phyloP scores from a whole-genome alignment of 2,329 filamentous ascomycete species.

The Aureobasidium sp. region DNA sequence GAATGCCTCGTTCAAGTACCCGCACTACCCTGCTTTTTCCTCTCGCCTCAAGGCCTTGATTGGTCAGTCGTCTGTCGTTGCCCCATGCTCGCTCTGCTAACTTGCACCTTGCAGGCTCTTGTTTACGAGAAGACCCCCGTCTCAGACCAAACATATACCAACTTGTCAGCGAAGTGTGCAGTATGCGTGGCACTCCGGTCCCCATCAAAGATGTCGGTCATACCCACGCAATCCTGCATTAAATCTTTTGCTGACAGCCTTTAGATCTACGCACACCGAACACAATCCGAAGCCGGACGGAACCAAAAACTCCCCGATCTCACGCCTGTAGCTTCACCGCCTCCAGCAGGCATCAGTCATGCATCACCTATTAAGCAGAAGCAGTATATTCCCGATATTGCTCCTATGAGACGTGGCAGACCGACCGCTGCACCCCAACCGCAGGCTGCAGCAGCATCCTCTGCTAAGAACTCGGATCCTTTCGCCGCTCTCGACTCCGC shows the following conservation, averaged over 20 bases:
- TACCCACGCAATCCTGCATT: background rate
- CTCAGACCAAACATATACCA: slow-evolving; percentile 89
- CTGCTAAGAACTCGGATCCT: slow-evolving; percentile 66
- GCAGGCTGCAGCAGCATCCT: slow-evolving; percentile 45
- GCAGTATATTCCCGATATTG: slow-evolving; percentile 75
- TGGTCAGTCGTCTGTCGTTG: slow-evolving; percentile 50
- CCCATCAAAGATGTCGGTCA: slow-evolving; percentile 77
- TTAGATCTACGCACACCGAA: slow-evolving; percentile 47
- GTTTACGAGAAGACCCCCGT: slow-evolving; percentile 79
- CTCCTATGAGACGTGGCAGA: slow-evolving; percentile 85
- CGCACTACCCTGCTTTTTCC: slow-evolving; percentile 80
- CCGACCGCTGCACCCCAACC: slow-evolving; percentile 49
- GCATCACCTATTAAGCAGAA: slow-evolving; percentile 58
- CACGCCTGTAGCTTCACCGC: slow-evolving; percentile 46
- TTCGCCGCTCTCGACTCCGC: slow-evolving; percentile 82
- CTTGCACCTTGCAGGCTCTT: slow-evolving; percentile 56
- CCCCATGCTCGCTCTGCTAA: slow-evolving; percentile 14
- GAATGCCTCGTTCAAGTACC: slow-evolving; percentile 91
- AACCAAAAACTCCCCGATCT: slow-evolving; percentile 52
- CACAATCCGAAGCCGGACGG: slow-evolving; percentile 57
- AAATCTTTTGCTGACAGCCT: slow-evolving; percentile 21
- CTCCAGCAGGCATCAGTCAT: slow-evolving; percentile 18
- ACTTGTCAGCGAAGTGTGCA: slow-evolving; percentile 76
- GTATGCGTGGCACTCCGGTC: slow-evolving; percentile 78
- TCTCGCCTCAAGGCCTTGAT: slow-evolving; percentile 85